These are phyloP conservation scores for Cladosporium colombiae DNA, from an alignment of 2,329 filamentous ascomycete genomes.

Conservation along the genomic window DNA sequence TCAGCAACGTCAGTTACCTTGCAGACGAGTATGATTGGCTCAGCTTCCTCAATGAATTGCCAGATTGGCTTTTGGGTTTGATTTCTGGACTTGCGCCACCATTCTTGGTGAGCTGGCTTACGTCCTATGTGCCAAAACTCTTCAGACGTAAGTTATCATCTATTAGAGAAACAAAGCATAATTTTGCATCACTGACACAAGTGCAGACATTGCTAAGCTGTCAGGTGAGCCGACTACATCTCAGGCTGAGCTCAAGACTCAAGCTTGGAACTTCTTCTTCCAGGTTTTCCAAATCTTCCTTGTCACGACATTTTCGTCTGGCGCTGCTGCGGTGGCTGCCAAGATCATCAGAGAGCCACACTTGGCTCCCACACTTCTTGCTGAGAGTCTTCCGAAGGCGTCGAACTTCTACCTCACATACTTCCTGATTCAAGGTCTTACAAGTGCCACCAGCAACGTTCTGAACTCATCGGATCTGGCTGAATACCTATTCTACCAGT, in stretches of 20 bases:
- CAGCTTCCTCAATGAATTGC: slow-evolving; percentile 35
- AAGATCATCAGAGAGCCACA: slow-evolving; percentile 38
- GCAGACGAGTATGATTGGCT: slow-evolving; percentile 33
- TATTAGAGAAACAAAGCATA: not conserved
- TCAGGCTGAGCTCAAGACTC: slow-evolving; percentile 46
- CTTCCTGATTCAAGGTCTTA: slow-evolving; percentile 42
- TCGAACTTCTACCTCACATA: slow-evolving; percentile 46
- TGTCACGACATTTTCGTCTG: slow-evolving; percentile 43
- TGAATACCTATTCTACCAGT: slow-evolving; percentile 36
- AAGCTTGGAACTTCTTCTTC: slow-evolving; percentile 44
- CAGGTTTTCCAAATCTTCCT: slow-evolving; percentile 46
- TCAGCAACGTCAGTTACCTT: slow-evolving; percentile 38
- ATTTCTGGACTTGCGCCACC: slow-evolving; percentile 37
- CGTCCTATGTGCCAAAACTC: slow-evolving; percentile 39
- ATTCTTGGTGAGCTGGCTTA: slow-evolving; percentile 35
- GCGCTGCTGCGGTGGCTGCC: slow-evolving; percentile 36
- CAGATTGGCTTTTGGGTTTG: slow-evolving; percentile 33
- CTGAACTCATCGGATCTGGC: slow-evolving; percentile 38
- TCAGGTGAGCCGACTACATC: slow-evolving; percentile 43
- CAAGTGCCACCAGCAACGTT: slow-evolving; percentile 34
- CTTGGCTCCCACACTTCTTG: slow-evolving; percentile 37
- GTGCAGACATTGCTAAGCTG: slow-evolving; percentile 34
- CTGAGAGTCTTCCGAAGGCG: slow-evolving; percentile 40
- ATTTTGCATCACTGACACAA: not conserved
- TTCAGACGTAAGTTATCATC: slow-evolving; percentile 29